Conservation (phyloP, 192 early-diverging fungal species). For the Backusella tarrabulga region DNA sequence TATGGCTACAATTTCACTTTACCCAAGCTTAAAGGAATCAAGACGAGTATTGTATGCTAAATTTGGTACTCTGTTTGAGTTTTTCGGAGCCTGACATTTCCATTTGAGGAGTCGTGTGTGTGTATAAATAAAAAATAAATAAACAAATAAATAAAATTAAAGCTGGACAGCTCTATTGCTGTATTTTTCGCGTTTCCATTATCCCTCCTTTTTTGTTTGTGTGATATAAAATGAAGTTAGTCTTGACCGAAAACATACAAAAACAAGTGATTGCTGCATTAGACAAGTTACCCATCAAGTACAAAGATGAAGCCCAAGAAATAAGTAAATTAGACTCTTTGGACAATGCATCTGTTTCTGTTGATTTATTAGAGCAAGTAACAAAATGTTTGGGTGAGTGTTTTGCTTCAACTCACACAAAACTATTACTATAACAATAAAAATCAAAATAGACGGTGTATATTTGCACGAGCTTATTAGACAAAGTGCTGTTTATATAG, state of each 20-base stretch:
- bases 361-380: constrained; percentile 3
- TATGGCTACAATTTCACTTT: background rate
- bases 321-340: background rate
- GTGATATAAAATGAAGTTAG: background rate
- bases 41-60: background rate
- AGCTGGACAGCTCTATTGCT: background rate
- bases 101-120: background rate
- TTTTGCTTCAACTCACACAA: background rate
- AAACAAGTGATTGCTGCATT: background rate
- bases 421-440: background rate
- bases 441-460: background rate
- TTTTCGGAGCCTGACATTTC: background rate
- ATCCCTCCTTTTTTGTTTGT: background rate
- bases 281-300: background rate
- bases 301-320: constrained; percentile 11
- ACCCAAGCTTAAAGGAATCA: background rate
- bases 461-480: constrained; percentile 25
- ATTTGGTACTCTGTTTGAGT: no score
- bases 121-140: background rate
- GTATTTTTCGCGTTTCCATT: background rate
- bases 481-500: constrained; percentile 7
- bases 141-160: no score
- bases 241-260: constrained; percentile 10
- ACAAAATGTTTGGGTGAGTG: background rate
- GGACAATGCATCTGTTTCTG: background rate